Base-by-base conservation (phyloP, 225 moss, liverwort and hornwort genomes). In the Polytrichum formosum region DNA sequence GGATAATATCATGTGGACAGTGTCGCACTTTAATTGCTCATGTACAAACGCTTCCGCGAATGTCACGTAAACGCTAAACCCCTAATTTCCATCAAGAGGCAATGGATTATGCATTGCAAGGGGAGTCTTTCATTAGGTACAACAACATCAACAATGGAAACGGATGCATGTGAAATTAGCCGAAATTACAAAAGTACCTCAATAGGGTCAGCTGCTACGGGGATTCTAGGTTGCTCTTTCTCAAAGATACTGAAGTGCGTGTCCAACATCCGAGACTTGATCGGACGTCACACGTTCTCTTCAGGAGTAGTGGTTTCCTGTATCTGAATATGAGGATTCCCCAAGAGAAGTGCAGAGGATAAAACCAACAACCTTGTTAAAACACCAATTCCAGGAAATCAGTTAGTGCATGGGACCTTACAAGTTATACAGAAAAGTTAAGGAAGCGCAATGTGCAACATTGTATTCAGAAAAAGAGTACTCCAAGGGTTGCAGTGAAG, bases 251-350 rank as follows among this genome's bases (percentile, higher is more conserved):
- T 30, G 37, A 37, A 37, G 37, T 37, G 56, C 29, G 53, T 72
- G 68, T 64, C 72, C 19, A 63, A 54, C 22, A 27, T 63, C 22
- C 63, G 55, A 67, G 56, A 46, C 19, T 23, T 72, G 58, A 72
- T 67, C 68, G 72, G 68, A 37, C 37, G 25, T 28, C 65, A 65
- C n/a, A 28, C 68, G n/a, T 13, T 35, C 67, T 72, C 79, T 31
- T 80, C 80, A 26, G 20, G 60, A 10, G 37, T 10, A 30, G 72
- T 66, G 23, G 9, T 28, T 37, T 13, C 37, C 37, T 37, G 37
- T 2, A 10, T 37, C 37, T 37, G 37, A 13, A 13, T 37, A 10
- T 37, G 37, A 37, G 37, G 13, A 10, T 37, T 3, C 37, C 37
- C 37, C 37, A 9, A 37, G 37, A 13, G 2, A 10, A 37, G 13